phyloP scores from a whole-genome alignment of 345 rosid species.

The Salix viminalis region DNA sequence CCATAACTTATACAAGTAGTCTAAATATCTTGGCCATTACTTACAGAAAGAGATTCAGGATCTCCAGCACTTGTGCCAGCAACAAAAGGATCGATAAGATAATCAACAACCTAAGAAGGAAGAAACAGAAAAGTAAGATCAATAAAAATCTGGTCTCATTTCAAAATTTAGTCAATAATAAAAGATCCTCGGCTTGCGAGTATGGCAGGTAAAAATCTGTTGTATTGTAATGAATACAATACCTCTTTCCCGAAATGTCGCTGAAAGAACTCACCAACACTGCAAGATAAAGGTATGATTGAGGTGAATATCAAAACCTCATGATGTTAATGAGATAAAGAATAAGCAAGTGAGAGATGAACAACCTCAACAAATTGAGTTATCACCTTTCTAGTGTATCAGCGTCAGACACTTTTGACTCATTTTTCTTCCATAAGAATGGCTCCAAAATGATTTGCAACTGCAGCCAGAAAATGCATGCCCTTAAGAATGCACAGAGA shows the following conservation, averaged over 20 bases:
- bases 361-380: neutral
- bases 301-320: neutral
- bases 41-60: conserved; percentile 89
- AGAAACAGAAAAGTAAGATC: conserved; percentile 17
- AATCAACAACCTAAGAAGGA: conserved; percentile 77
- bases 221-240: conserved; percentile 16
- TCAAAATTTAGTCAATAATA: neutral
- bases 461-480: conserved; percentile 33
- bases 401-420: conserved; percentile 35
- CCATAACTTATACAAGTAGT: conserved; percentile 11
- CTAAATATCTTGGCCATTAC: conserved; percentile 27
- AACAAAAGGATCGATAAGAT: conserved; percentile 87
- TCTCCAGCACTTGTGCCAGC: conserved; percentile 90
- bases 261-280: conserved; percentile 67
- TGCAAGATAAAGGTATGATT: conserved; percentile 31
- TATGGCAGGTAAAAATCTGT: neutral
- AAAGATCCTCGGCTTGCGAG: neutral
- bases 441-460: conserved; percentile 66
- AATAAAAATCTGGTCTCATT: neutral
- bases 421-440: conserved; percentile 64
- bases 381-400: conserved; percentile 50
- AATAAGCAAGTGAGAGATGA: neutral
- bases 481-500: neutral
- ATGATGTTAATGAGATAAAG: neutral
- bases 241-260: conserved; percentile 93